Base-by-base conservation (phyloP, 139 green algal genomes). In the Micractinium conductrix region DNA sequence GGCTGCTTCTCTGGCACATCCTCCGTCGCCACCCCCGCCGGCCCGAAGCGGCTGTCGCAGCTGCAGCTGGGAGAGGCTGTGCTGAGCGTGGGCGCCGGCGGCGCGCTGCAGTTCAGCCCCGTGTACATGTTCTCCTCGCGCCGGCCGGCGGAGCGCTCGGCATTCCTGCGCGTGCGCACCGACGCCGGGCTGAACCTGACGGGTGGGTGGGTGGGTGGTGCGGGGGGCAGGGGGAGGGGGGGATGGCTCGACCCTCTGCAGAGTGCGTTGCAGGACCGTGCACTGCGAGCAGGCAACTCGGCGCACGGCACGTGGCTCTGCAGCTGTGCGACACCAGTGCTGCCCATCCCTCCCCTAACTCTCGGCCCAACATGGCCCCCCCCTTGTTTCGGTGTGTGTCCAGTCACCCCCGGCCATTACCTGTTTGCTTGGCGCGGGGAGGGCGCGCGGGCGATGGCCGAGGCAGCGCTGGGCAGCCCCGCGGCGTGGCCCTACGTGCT, bases 381-480 rank as follows among this genome's bases (percentile, higher is more conserved):
- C 35, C 12, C 70, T 58, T 14, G 30, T 38, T 12, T 14, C 26
- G 60, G 2, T 4, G 60, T 68, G 60, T 35, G n/a, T 71, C n/a
- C 74, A 81, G 74, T 60, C 19, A 81, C 74, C 4, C 37, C 74
- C 1, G 74, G 74, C 0, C 74, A 81, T 35, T 81, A 81, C 74
- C 74, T 81, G 21, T 81, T 81, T 50, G 74, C 74, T 1, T 81
- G 74, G 74, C 45, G 42, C 6, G 70, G 70, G 16, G 43, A 1
- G 6, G 74, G 12, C 2, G 48, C 50, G 12, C 33, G 38, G 50
- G 33, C 17, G 1, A 50, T 37, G 12, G 74, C 74, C 8, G 22
- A 48, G 22, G 74, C 50, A 8, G 50, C 50, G 35, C 50, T 81
- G 50, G 12, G 1, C 10, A 68, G 7, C 9, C 53, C 74, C 1